Evolutionary conservation across 2,329 filamentous ascomycete genomes (phyloP).

Genomic region (Phyllosticta paracitricarpa): DNA sequence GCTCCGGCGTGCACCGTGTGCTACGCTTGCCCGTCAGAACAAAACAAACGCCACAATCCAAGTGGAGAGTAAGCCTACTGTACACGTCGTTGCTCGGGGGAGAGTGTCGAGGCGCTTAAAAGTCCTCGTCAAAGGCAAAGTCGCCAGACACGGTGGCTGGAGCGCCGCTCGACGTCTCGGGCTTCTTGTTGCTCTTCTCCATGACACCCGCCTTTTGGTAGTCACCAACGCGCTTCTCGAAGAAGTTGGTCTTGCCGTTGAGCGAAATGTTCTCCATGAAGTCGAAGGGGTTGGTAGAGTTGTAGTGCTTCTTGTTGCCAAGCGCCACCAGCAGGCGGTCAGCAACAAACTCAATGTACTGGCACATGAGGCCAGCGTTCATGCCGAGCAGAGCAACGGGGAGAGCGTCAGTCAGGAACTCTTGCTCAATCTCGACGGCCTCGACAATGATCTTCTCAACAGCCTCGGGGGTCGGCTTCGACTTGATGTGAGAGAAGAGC

Average conservation of each 20-base stretch:
- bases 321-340: slow-evolving; percentile 88
- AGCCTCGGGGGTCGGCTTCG: slow-evolving; percentile 72
- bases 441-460: slow-evolving; percentile 87
- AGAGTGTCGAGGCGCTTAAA: slow-evolving; percentile 47
- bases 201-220: slow-evolving; percentile 99
- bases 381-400: slow-evolving; percentile 91
- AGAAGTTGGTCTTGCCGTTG: slow-evolving; percentile 99
- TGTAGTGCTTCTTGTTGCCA: slow-evolving; percentile 90
- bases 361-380: slow-evolving; percentile 96
- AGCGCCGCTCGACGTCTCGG: slow-evolving; percentile 33
- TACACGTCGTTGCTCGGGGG: slow-evolving; percentile 9
- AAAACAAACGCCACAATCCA: slow-evolving; percentile 19
- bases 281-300: slow-evolving; percentile 91
- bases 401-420: slow-evolving; percentile 93
- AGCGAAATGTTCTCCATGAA: slow-evolving; percentile 99
- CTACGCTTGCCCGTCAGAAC: slow-evolving; percentile 2
- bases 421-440: slow-evolving; percentile 88
- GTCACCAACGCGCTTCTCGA: slow-evolving; percentile 98
- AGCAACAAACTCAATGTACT: slow-evolving; percentile 99
- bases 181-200: slow-evolving; percentile 69
- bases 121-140: slow-evolving; percentile 94
- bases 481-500: slow-evolving; percentile 92
- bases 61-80: slow-evolving; percentile 9
- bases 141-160: slow-evolving; percentile 49
- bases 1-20: not conserved